Conservation (phyloP, 2,329 filamentous ascomycete species). For the Exophiala viscosa region DNA sequence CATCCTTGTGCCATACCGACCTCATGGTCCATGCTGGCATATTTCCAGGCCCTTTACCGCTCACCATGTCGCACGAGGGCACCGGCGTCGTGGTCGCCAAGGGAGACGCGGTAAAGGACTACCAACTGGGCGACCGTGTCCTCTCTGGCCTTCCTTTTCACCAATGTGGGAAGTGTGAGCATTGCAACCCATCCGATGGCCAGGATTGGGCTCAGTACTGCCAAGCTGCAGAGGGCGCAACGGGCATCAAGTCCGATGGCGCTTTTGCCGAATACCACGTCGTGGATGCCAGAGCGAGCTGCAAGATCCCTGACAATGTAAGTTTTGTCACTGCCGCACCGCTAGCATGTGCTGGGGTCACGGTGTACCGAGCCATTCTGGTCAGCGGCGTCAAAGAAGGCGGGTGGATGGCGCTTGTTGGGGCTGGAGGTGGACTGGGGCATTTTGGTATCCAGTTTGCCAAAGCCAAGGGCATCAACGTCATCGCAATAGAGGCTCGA, state of each 20-base stretch:
- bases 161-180: slow-evolving; percentile 51
- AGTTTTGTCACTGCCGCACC: slow-evolving; percentile 52
- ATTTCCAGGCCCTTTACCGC: slow-evolving; percentile 45
- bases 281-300: slow-evolving; percentile 47
- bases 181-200: slow-evolving; percentile 49
- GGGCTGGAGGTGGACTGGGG: slow-evolving; percentile 51
- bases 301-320: slow-evolving; percentile 47
- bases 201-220: slow-evolving; percentile 50
- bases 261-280: slow-evolving; percentile 56
- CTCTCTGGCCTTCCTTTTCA: slow-evolving; percentile 54
- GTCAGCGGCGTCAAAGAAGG: slow-evolving; percentile 37
- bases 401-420: slow-evolving; percentile 44
- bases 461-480: slow-evolving; percentile 47
- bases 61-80: slow-evolving; percentile 56
- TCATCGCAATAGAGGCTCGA: slow-evolving; percentile 55
- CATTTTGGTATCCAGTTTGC: slow-evolving; percentile 54
- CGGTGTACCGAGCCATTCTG: slow-evolving; percentile 47
- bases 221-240: slow-evolving; percentile 39
- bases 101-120: slow-evolving; percentile 35
- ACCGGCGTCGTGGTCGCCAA: slow-evolving; percentile 43
- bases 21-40: slow-evolving; percentile 51
- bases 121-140: slow-evolving; percentile 51
- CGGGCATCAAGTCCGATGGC: slow-evolving; percentile 51
- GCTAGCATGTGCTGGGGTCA: slow-evolving; percentile 54
- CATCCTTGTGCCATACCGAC: slow-evolving; percentile 62